Conservation (phyloP, 768 basidiomycete genomes). For the Rhodotorula sphaerocarpa region DNA sequence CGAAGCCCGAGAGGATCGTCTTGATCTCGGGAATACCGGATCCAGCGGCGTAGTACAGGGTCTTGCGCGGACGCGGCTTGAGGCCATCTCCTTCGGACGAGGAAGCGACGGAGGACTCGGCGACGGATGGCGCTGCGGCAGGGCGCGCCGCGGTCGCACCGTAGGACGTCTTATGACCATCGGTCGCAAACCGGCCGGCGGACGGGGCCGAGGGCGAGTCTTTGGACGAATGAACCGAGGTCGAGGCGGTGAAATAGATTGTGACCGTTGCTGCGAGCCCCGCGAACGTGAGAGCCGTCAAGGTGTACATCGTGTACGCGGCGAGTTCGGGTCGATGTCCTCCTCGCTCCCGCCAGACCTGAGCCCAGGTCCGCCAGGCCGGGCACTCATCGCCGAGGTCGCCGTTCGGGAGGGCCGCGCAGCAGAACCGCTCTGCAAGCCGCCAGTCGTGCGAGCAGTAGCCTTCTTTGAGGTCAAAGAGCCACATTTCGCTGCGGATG, state of each 20-base stretch:
- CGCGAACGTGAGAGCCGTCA: constrained; percentile 72
- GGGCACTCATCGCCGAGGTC: constrained; percentile 49
- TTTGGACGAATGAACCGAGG: constrained; percentile 77
- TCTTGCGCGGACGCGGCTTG: constrained; percentile 21
- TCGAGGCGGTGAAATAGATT: constrained; percentile 75
- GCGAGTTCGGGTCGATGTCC: constrained; percentile 39
- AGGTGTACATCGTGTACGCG: constrained; percentile 62
- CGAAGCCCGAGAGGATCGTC: constrained; percentile 67
- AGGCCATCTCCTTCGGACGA: background rate
- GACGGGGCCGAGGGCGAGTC: constrained; percentile 53
- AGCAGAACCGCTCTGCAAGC: constrained; percentile 75
- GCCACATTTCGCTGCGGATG: constrained; percentile 71
- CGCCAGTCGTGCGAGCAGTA: constrained; percentile 65
- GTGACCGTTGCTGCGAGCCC: constrained; percentile 69
- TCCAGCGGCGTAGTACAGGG: constrained; percentile 58
- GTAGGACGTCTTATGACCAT: no score
- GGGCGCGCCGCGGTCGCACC: no score
- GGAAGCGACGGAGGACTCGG: no score
- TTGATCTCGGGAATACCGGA: constrained; percentile 97
- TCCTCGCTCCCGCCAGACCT: constrained; percentile 48
- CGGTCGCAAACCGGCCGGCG: background rate
- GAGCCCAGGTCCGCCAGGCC: constrained; percentile 69
- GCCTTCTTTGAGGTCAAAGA: constrained; percentile 89
- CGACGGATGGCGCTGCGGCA: no score
- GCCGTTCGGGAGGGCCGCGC: constrained; percentile 41